Conservation (phyloP, 2,329 filamentous ascomycete species). For the Aspergillus novofumigatus region DNA sequence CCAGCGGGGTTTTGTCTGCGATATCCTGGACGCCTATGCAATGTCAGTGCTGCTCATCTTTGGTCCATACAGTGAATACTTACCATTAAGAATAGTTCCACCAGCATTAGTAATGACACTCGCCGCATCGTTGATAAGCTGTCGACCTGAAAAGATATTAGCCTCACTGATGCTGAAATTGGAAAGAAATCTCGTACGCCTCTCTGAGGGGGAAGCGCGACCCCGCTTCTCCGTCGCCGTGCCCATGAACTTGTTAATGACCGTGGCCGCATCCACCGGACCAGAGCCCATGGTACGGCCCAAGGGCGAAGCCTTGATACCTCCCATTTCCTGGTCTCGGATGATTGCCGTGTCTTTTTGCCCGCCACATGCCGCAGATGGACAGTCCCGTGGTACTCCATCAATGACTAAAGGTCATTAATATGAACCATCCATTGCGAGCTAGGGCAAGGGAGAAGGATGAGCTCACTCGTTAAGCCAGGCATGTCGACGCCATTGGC, state of each 20-base stretch:
- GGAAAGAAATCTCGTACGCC: not conserved
- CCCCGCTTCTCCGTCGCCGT: slow-evolving; percentile 1
- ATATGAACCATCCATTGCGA: not conserved
- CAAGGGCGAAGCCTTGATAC: slow-evolving; percentile 54
- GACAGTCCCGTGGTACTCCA: slow-evolving; percentile 65
- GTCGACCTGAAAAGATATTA: slow-evolving; percentile 1
- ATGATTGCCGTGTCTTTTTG: slow-evolving; percentile 69
- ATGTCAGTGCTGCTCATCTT: not conserved
- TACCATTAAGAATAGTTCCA: slow-evolving; percentile 8
- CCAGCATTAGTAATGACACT: slow-evolving; percentile 28
- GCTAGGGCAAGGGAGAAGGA: not conserved
- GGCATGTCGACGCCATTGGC: slow-evolving; percentile 62
- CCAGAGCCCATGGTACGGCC: slow-evolving; percentile 60
- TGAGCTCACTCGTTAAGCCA: slow-evolving; percentile 49
- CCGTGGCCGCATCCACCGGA: slow-evolving; percentile 53
- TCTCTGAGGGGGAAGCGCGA: not conserved
- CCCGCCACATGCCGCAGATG: slow-evolving; percentile 58
- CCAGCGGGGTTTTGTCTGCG: slow-evolving; percentile 6
- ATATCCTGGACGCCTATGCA: slow-evolving; percentile 5
- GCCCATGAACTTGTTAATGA: slow-evolving; percentile 60
- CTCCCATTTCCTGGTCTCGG: slow-evolving; percentile 55
- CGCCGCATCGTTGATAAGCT: slow-evolving; percentile 19
- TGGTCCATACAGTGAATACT: not conserved
- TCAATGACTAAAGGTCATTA: slow-evolving; percentile 48
- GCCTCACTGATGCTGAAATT: slow-evolving; percentile 5